Conservation (phyloP, 257 asterid species). For the Rhazya stricta region DNA sequence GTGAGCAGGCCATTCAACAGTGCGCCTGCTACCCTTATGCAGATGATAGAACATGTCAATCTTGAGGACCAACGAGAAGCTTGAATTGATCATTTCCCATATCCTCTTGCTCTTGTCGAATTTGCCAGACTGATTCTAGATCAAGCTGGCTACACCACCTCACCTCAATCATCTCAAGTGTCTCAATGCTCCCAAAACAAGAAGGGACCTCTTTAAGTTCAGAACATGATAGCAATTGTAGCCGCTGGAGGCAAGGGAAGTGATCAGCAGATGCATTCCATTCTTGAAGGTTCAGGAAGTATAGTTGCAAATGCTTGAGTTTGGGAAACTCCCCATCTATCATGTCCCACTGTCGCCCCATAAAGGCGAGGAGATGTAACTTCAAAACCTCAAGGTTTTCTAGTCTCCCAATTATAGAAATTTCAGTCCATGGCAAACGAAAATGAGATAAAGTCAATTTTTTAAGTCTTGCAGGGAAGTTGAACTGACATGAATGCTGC, state of each 20-base stretch:
- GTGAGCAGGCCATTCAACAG: no score
- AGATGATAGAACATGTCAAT: no score
- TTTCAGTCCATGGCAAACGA: neutral
- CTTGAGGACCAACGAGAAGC: neutral
- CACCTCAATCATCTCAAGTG: neutral
- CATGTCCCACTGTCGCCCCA: neutral
- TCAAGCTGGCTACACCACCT: neutral
- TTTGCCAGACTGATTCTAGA: neutral
- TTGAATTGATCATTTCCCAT: constrained; percentile 13
- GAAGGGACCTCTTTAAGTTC: constrained; percentile 9
- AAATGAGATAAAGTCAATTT: constrained; percentile 1
- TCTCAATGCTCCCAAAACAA: neutral
- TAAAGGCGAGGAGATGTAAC: neutral
- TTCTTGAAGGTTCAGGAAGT: neutral
- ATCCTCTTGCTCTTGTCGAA: neutral
- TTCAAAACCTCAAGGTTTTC: constrained; percentile 11
- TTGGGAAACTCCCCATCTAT: constrained; percentile 1
- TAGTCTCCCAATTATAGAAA: neutral
- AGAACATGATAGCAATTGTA: neutral
- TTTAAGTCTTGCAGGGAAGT: constrained; percentile 16
- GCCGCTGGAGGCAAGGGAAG: constrained; percentile 1
- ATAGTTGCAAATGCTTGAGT: constrained; percentile 12
- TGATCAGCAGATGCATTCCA: constrained; percentile 8
- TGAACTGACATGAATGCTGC: neutral
- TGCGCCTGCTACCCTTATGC: no score